A percentile compares a stretch with the other conserved stretches of the same genome.
Conservation (phyloP, 73 alveolate species). For the Tetrahymena borealis region DNA sequence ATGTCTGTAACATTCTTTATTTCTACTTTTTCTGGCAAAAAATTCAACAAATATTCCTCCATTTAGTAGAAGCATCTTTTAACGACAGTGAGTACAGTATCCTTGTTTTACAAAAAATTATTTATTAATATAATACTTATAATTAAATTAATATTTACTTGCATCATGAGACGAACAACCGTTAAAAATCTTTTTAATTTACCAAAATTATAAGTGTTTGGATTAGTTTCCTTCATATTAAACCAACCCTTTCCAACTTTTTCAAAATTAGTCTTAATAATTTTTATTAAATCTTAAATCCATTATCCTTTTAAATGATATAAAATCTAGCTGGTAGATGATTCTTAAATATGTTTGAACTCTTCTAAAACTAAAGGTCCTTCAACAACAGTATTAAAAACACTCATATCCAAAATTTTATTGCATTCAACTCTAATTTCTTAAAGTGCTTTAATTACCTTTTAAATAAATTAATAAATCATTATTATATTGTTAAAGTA, state of each 20-base stretch:
- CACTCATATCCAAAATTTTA: slow-evolving; percentile 58
- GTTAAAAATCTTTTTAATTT: slow-evolving; percentile 93
- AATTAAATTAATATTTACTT: neutral
- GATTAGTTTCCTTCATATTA: slow-evolving; percentile 91
- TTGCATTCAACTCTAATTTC: slow-evolving; percentile 93
- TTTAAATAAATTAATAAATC: neutral
- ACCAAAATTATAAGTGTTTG: slow-evolving; percentile 95
- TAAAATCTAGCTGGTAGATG: slow-evolving; percentile 69
- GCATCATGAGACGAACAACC: slow-evolving; percentile 92
- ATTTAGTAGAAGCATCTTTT: slow-evolving; percentile 76
- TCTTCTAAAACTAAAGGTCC: slow-evolving; percentile 93
- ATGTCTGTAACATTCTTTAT: slow-evolving; percentile 78
- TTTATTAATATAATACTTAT: neutral
- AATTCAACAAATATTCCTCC: slow-evolving; percentile 78
- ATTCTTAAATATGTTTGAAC: slow-evolving; percentile 84
- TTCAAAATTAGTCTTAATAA: slow-evolving; percentile 78
- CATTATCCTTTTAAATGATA: slow-evolving; percentile 86
- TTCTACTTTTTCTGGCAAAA: slow-evolving; percentile 75
- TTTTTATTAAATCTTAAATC: slow-evolving; percentile 83
- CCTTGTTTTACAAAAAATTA: slow-evolving; percentile 47
- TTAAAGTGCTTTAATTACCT: slow-evolving; percentile 57
- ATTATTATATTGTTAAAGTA: neutral
- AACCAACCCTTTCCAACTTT: slow-evolving; percentile 98
- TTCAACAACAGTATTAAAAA: slow-evolving; percentile 74
- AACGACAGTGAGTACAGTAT: slow-evolving; percentile 78